Base-by-base conservation (phyloP, 345 rosid species). In the Corchorus olitorius region DNA sequence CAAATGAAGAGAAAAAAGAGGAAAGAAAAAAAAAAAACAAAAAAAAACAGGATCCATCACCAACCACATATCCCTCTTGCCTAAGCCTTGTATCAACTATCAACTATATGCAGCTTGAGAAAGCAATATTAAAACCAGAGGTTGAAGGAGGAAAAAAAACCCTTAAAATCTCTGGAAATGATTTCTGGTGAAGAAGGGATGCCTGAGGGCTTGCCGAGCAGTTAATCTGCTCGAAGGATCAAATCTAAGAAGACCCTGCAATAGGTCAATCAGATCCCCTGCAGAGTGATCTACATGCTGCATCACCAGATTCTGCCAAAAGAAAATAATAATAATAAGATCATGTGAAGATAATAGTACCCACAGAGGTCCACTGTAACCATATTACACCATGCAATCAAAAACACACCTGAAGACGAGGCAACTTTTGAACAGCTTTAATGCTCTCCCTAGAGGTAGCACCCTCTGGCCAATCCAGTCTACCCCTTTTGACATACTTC, bases 271-370 rank as follows among this genome's bases (percentile, higher is more conserved):
- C 65, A 89, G 85, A 72, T 87, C 87, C 11, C 90, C 88, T 10
- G 91, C 93, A 0, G 90, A 91, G 84, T 91, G 93, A 86, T 91
- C 93, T 39, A 86, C 94, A 67, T 86, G 89, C 81, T 80, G 90
- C 94, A 87, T 89, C 70, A 91, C 89, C 6, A 89, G 78, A 73
- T 90, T 90, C 94, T 90, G 88, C 73, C 65, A 35, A 72, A 50
- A 66, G 20, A 39, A 20, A 62, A 35, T 22, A 52, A 6, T 27
- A 27, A 35, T 52, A 50, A 14, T n/a, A 50, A 37, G 58, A 22
- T 17, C 27, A 70, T 27, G 27, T 27, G 41, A 3, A 48, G 20
- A 12, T 1, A 49, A 61, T 15, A 20, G 6, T 6, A 22, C 27
- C 5, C n/a, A 8, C 20, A 20, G 19, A 48, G 7, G 17, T 68